Evolutionary conservation across 352 stramenopile genomes (phyloP).

Genomic region (Phytophthora constricta): DNA sequence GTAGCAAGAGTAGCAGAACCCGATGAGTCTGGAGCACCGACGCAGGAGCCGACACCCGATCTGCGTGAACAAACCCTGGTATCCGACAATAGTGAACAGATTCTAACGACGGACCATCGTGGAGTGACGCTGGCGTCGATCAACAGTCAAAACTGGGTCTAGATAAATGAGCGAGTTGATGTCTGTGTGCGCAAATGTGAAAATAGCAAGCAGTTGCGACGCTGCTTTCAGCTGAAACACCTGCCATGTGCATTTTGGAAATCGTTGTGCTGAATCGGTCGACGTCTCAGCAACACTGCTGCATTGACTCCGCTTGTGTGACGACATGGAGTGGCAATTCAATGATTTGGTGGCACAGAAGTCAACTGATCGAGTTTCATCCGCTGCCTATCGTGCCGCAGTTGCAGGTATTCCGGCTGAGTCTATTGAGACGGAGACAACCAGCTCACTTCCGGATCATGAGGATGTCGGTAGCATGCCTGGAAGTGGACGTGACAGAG

Average conservation of each 20-base stretch:
- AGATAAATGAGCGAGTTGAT: conserved; percentile 7
- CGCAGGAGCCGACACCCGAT: conserved; percentile 6
- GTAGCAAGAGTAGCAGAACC: conserved; percentile 23
- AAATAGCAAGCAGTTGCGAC: conserved; percentile 8
- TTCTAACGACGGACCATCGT: neutral
- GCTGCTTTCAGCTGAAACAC: neutral
- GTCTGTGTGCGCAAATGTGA: conserved; percentile 3
- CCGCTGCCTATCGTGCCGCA: conserved; percentile 14
- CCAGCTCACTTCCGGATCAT: conserved; percentile 11
- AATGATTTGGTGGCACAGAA: conserved; percentile 34
- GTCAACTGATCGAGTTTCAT: conserved; percentile 21
- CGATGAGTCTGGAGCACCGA: conserved; percentile 1
- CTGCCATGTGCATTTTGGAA: neutral
- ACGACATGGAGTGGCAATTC: conserved; percentile 49
- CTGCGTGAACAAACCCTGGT: neutral
- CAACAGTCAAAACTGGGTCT: conserved; percentile 40
- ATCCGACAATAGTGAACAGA: neutral
- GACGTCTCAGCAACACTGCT: neutral
- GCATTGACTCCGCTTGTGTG: neutral
- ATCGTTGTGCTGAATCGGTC: neutral
- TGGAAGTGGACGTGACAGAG: conserved; percentile 18
- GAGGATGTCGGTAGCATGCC: conserved; percentile 23
- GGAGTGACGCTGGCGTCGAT: conserved; percentile 15
- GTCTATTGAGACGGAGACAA: conserved; percentile 29
- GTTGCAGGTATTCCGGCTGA: conserved; percentile 25